Evolutionary conservation across 202 grass and related monocot species (phyloP).

Genomic region (Schoenoplectus triqueter): DNA sequence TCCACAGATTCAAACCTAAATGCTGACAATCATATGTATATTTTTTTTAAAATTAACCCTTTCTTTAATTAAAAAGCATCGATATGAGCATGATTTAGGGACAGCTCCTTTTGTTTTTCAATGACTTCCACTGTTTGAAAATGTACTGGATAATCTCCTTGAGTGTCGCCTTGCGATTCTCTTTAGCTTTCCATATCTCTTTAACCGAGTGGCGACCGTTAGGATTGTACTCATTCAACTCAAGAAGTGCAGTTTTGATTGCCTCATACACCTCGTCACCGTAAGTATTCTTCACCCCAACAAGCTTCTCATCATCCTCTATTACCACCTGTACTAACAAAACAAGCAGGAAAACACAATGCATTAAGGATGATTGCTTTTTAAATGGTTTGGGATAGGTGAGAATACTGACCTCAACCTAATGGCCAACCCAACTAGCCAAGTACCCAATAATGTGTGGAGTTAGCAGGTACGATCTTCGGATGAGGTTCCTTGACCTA

Average conservation of each 20-base stretch:
- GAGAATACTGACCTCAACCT: not conserved
- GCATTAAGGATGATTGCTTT: not conserved
- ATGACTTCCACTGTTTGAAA: not conserved
- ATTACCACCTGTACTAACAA: slow-evolving; percentile 18
- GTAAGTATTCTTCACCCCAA: not conserved
- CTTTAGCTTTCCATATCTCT: slow-evolving; percentile 65
- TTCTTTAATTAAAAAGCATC: not conserved
- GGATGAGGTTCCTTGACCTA: no score
- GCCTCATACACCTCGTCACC: slow-evolving; percentile 25
- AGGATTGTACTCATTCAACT: slow-evolving; percentile 25
- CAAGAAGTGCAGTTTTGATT: not conserved
- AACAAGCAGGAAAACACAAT: not conserved
- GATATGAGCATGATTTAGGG: slow-evolving; percentile 6
- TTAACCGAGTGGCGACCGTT: slow-evolving; percentile 51
- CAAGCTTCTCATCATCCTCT: slow-evolving; percentile 34
- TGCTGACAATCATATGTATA: not conserved
- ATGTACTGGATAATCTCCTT: slow-evolving; percentile 35
- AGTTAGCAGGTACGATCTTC: no score
- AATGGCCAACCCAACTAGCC: not conserved
- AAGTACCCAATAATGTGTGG: slow-evolving; percentile 1
- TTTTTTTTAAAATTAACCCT: no score
- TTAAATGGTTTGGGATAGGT: not conserved
- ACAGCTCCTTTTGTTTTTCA: slow-evolving; percentile 5
- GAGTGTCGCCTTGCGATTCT: slow-evolving; percentile 54
- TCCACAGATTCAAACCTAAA: no score